A percentile compares a stretch with the other conserved stretches of the same genome.
These are phyloP conservation scores for Penicillium sp. DNA, from an alignment of 2,329 filamentous ascomycete species.

Conservation along the genomic window DNA sequence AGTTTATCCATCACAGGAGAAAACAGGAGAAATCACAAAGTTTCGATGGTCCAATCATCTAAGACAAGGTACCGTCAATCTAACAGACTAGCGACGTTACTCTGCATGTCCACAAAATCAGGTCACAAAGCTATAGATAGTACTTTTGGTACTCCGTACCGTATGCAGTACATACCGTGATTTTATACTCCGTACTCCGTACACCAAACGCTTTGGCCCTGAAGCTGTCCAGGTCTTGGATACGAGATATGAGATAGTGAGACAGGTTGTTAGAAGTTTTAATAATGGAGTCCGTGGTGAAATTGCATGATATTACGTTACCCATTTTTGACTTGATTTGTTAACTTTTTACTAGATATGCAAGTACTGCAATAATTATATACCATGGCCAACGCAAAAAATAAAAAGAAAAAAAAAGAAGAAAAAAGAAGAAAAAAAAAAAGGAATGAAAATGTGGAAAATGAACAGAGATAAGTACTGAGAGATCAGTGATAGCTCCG, in stretches of 20 bases:
- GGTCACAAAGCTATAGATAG: slow-evolving; percentile 1
- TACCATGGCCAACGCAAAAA: no score
- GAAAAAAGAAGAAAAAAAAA: no score
- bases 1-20: not conserved
- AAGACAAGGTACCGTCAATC: not conserved
- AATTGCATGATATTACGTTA: not conserved
- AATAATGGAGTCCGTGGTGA: not conserved
- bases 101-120: not conserved
- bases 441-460: not conserved
- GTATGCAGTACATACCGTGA: not conserved
- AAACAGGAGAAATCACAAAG: not conserved
- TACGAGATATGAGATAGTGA: not conserved
- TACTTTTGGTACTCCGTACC: not conserved
- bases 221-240: not conserved
- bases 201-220: not conserved
- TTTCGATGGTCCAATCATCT: slow-evolving; percentile 2
- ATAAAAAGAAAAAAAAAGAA: no score
- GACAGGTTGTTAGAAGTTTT: not conserved
- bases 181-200: not conserved
- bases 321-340: not conserved
- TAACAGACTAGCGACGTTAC: not conserved
- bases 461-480: not conserved
- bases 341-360: not conserved
- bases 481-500: not conserved
- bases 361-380: not conserved